Evolutionary conservation across 2,329 filamentous ascomycete species (phyloP), one percentile per base, ranked within the genome.

Genomic region (Cadophora gregata): DNA sequence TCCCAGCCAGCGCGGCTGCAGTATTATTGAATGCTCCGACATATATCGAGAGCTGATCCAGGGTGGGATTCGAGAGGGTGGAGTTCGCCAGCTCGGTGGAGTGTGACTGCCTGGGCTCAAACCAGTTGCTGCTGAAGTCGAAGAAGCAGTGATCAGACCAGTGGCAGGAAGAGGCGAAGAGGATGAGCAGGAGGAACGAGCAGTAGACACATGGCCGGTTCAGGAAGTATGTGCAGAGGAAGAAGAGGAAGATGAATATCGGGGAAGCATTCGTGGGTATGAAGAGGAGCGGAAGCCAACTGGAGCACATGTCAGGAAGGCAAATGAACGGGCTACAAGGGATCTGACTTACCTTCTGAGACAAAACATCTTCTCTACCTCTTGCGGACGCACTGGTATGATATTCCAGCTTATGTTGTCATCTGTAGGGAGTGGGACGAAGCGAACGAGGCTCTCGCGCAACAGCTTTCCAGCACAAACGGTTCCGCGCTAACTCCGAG

Each of bases 151-250:
- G 88, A 78, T 94, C 91, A 72, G 90, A 92, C 92, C 92, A 96
- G 85, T 94, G 90, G 80, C 92, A 96, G 29, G 91, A 93, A 29
- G 93, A 96, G 72, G 94, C 86, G 83, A 97, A 97, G 73, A 99
- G 93, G 74, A 98, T 93, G 71, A 97, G 86, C 59, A 99, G 92
- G 63, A 99, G 90, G 69, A 97, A 89, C 68, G 93, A 97, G 86
- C 96, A 99, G 85, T 99, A 99, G 74, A 97, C 90, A 83, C 96
- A 99, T 63, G 96, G 96, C 64, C 95, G 90, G 81, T 97, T 97
- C 75, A 99, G 89, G 81, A 97, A 92, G 84, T 97, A 98, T 71
- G 94, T 97, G 79, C 94, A 93, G 71, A 93, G 85, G 82, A 99
- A 90, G 84, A 96, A 93, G 80, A 93, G 87, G 81, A 95, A 88